Percentiles rank a stretch among this genome's conserved stretches.
Conservation (phyloP, 106 monocot genomes). For the Iris macrosiphon region DNA sequence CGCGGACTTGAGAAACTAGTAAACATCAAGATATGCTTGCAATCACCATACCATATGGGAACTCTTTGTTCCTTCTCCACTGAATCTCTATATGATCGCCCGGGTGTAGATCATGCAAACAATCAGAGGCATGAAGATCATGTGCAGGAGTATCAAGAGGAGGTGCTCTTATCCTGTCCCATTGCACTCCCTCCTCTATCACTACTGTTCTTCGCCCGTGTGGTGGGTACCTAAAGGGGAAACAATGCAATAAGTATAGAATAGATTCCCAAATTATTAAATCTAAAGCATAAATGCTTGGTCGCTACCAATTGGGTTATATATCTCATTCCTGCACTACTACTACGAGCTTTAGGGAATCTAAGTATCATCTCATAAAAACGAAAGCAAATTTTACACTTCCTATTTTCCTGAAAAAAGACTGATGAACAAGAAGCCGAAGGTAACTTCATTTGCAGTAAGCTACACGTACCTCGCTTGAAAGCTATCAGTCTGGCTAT, state of each 20-base stretch:
- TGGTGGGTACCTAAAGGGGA: constrained; percentile 62
- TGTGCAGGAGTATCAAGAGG: constrained; percentile 58
- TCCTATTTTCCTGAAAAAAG: too few relatives aligned
- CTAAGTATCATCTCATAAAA: not conserved
- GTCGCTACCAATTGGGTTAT: not conserved
- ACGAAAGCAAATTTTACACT: not conserved
- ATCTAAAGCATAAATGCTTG: not conserved
- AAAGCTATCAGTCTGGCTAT: constrained; percentile 52
- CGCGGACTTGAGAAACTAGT: too few relatives aligned
- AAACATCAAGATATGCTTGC: too few relatives aligned
- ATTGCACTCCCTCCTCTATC: constrained; percentile 70
- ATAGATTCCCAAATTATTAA: constrained; percentile 1
- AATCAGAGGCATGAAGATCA: constrained; percentile 74
- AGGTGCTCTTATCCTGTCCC: constrained; percentile 82
- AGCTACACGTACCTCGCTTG: constrained; percentile 44
- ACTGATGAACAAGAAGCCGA: too few relatives aligned
- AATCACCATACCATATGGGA: constrained; percentile 66
- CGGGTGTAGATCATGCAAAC: constrained; percentile 54
- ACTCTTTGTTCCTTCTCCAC: constrained; percentile 92
- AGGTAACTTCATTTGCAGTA: too few relatives aligned
- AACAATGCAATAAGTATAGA: not conserved
- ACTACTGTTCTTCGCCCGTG: constrained; percentile 58
- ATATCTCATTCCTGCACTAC: not conserved
- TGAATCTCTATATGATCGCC: constrained; percentile 94
- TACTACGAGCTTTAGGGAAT: not conserved